A percentile compares a stretch with the other conserved stretches of the same genome.
Evolutionary conservation across 1,139 yeast genomes (phyloP).

Genomic region (Arxiozyma slooffiae): DNA sequence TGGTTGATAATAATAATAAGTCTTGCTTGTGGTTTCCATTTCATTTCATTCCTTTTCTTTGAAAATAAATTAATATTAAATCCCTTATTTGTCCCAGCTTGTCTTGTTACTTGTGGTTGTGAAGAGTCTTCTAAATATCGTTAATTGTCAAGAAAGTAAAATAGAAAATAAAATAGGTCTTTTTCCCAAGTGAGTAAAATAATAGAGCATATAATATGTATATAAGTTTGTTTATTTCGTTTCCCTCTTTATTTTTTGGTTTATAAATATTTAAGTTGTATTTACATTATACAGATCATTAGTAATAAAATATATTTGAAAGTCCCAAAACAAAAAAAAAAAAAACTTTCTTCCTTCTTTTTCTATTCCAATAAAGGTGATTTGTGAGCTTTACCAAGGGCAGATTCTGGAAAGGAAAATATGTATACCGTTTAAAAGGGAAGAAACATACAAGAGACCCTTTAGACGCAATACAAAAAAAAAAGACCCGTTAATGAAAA

Average conservation of each 20-base stretch:
- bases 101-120: constrained; percentile 1
- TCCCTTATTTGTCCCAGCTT: neutral
- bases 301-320: constrained; percentile 1
- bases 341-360: neutral
- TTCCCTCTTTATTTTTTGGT: neutral
- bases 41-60: neutral
- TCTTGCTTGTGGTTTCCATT: constrained; percentile 2
- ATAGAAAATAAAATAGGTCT: neutral
- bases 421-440: too few relatives aligned
- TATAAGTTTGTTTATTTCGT: neutral
- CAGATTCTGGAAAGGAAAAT: too few relatives aligned
- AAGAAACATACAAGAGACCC: too few relatives aligned
- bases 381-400: too few relatives aligned
- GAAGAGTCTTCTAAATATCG: neutral
- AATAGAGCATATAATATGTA: neutral
- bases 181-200: neutral
- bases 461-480: constrained; percentile 30
- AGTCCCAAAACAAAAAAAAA: constrained; percentile 1
- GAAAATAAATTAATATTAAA: neutral
- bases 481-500: too few relatives aligned
- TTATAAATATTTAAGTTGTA: neutral
- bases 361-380: too few relatives aligned
- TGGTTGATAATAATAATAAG: neutral
- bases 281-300: neutral
- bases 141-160: neutral